Conservation (phyloP, 345 rosid species). For the Viola odorata region DNA sequence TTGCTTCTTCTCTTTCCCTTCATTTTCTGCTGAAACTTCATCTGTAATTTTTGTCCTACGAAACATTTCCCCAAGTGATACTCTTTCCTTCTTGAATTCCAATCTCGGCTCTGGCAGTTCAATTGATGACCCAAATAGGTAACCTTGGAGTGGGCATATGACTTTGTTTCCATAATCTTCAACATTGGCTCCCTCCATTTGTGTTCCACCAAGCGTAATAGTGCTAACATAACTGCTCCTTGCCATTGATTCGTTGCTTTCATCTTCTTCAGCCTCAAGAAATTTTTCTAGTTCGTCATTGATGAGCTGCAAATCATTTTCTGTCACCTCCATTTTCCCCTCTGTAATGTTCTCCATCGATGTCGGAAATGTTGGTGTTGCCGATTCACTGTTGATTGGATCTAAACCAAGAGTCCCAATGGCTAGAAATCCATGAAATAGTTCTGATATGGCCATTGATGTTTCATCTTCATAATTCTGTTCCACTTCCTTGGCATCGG, state of each 20-base stretch:
- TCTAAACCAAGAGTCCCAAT: conserved; percentile 86
- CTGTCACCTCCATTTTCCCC: conserved; percentile 46
- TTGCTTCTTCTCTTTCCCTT: conserved; percentile 38
- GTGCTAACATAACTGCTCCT: conserved; percentile 63
- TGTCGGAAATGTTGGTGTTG: conserved; percentile 64
- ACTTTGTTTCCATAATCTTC: conserved; percentile 41
- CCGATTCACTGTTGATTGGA: conserved; percentile 42
- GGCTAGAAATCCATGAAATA: conserved; percentile 75
- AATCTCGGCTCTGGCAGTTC: conserved; percentile 48
- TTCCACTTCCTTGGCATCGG: conserved; percentile 20
- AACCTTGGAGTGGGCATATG: conserved; percentile 71
- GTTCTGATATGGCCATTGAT: conserved; percentile 35
- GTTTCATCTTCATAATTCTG: conserved; percentile 31
- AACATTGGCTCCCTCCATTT: conserved; percentile 32
- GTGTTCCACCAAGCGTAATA: conserved; percentile 48
- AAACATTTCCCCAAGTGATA: conserved; percentile 73
- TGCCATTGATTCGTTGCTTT: conserved; percentile 46
- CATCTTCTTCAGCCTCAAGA: conserved; percentile 71
- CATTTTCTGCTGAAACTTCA: conserved; percentile 25
- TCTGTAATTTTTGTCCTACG: conserved; percentile 46
- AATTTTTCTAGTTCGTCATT: conserved; percentile 62
- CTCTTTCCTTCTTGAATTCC: conserved; percentile 51
- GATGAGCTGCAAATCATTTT: conserved; percentile 57
- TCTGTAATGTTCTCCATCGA: conserved; percentile 38
- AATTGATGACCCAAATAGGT: conserved; percentile 59